A percentile compares a stretch with the other conserved stretches of the same genome.
Evolutionary conservation across 345 rosid species (phyloP).

Genomic region (rapeseed (Brassica napus)): Da-Ae NC_063446.1:8384001-8384500

Average conservation of each 20-base stretch:
- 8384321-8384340: constrained; percentile 43
- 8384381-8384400: constrained; percentile 51
- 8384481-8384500: too few species aligned
- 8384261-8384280: constrained; percentile 49
- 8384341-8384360: constrained; percentile 57
- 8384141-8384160: not conserved
- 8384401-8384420: constrained; percentile 48
- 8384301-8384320: not conserved
- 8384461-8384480: not conserved
- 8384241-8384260: constrained; percentile 52
- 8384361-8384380: constrained; percentile 51
- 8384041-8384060: constrained; percentile 77
- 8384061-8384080: constrained; percentile 65
- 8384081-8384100: constrained; percentile 35
- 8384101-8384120: not conserved
- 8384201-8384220: constrained; percentile 60
- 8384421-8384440: not conserved
- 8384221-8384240: constrained; percentile 61
- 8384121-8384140: not conserved
- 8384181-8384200: constrained; percentile 66
- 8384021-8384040: constrained; percentile 41
- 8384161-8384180: constrained; percentile 66
- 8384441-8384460: not conserved
- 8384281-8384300: not conserved
- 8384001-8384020: constrained; percentile 48